Conservation (phyloP, 1,284 basidiomycete genomes). For the Boletellus dicymbophilus region DNA sequence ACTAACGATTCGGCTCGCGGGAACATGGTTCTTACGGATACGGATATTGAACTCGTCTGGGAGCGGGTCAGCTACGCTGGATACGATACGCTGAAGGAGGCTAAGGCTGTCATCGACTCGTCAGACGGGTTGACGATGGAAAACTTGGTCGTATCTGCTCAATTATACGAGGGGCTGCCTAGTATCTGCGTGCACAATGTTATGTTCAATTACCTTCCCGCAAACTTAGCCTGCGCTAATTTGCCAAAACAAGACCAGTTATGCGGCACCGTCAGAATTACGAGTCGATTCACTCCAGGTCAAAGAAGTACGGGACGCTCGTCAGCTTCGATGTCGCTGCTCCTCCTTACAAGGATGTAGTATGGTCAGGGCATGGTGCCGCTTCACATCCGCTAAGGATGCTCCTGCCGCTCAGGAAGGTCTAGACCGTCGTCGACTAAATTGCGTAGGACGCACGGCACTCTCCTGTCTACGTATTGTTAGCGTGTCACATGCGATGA, state of each 20-base stretch:
- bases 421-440: slow-evolving; percentile 46
- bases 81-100: slow-evolving; percentile 48
- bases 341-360: slow-evolving; percentile 54
- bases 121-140: slow-evolving; percentile 38
- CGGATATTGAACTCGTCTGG: slow-evolving; percentile 50
- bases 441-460: slow-evolving; percentile 40
- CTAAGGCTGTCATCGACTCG: slow-evolving; percentile 46
- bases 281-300: slow-evolving; percentile 39
- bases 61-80: slow-evolving; percentile 58
- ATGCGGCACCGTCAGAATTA: slow-evolving; percentile 57
- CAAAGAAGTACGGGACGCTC: slow-evolving; percentile 43
- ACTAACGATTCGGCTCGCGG: slow-evolving; percentile 31
- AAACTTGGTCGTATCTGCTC: slow-evolving; percentile 44
- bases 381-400: slow-evolving; percentile 47
- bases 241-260: slow-evolving; percentile 47
- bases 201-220: slow-evolving; percentile 53
- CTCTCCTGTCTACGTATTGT: slow-evolving; percentile 53
- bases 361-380: slow-evolving; percentile 51
- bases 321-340: slow-evolving; percentile 46
- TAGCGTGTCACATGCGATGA: slow-evolving; percentile 46
- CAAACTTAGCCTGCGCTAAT: slow-evolving; percentile 46
- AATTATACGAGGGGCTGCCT: slow-evolving; percentile 55
- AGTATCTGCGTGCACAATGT: slow-evolving; percentile 57
- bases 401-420: slow-evolving; percentile 49
- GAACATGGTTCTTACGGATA: slow-evolving; percentile 21